A percentile compares a stretch with the other conserved stretches of the same genome.
phyloP scores from a whole-genome alignment of 2,329 filamentous ascomycete genomes.

The Ustulina deusta region DNA sequence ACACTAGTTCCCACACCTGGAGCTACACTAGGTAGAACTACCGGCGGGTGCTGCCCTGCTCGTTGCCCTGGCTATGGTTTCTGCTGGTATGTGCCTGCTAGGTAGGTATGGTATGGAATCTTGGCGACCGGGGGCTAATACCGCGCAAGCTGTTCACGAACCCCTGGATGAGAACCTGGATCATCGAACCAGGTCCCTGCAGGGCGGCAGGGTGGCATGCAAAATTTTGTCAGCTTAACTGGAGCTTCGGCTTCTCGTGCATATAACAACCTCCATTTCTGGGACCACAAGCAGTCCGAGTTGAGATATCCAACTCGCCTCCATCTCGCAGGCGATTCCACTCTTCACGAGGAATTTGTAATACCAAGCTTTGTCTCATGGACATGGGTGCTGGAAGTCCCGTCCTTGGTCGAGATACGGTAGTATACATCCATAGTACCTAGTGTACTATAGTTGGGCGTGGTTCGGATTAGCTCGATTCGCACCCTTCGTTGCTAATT shows the following conservation, averaged over 20 bases:
- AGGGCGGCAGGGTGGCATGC: conserved; percentile 10
- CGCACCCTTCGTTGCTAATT: not conserved
- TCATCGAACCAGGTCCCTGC: not conserved
- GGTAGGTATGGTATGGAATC: conserved; percentile 1
- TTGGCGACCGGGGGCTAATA: conserved; percentile 13
- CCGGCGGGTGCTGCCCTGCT: conserved; percentile 15
- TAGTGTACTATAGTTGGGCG: too few relatives aligned
- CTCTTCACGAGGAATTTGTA: not conserved
- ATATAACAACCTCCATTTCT: not conserved
- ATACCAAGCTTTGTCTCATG: not conserved
- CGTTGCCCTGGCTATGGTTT: too few relatives aligned
- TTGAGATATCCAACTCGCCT: not conserved
- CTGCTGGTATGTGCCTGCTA: too few relatives aligned
- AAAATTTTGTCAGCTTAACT: conserved; percentile 27
- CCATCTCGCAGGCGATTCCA: not conserved
- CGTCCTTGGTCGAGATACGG: not conserved
- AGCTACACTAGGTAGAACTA: conserved; percentile 19
- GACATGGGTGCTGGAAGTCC: not conserved
- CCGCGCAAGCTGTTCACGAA: conserved; percentile 1
- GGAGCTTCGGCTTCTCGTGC: not conserved
- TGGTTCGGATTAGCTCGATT: not conserved
- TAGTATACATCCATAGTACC: too few relatives aligned
- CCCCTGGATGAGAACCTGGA: not conserved
- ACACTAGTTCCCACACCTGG: not conserved
- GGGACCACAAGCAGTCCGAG: not conserved